Evolutionary conservation across 2,329 filamentous ascomycete species (phyloP), one percentile per base, ranked within the genome.

Genomic region (Blastomyces emzantsi): DNA sequence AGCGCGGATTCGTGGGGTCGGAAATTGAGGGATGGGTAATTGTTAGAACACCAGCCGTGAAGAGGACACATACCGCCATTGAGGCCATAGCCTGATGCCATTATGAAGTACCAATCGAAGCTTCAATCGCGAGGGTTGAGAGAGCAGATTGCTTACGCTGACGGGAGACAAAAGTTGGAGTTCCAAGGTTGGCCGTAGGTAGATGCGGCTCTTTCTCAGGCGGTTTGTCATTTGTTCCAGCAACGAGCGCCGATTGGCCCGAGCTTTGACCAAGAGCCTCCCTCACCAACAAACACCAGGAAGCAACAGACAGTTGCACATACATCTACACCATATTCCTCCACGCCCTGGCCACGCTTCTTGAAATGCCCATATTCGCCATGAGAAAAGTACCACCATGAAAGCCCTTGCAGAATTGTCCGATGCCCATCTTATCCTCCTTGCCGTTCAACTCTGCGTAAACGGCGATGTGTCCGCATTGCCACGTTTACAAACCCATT

Each of bases 391-490:
- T n/a, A 45, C 62, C 25, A 71, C 66, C 67, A 80, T 80, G 77
- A 73, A 74, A 56, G 67, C 67, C 63, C 65, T 74, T 47, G 66
- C 67, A 65, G 70, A 70, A 63, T 76, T 87, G 61, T 83, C 83
- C 1, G 75, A 79, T 67, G 79, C 82, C 64, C 83, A 86, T 69
- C 81, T 82, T 66, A 77, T 86, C 64, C 78, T 88, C 30, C 78
- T 87, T 61, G 82, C 85, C 28, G 81, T 81, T 28, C 79, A 84
- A 67, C 77, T 83, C 67, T 83, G 84, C 65, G 79, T 80, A 63
- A 78, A 80, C 65, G 79, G 82, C 64, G 80, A 86, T 69, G 76
- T 86, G 64, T 70, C 75, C 57, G 76, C 77, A 28, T 75, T 88
- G 33, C 80, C 80, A 65, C 74, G 77, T 66, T 73, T 87, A 66